A percentile compares a stretch with the other conserved stretches of the same genome.
These are phyloP conservation scores for Microbotryum saponariae DNA, from an alignment of 1,284 basidiomycete species.

Conservation along the genomic window DNA sequence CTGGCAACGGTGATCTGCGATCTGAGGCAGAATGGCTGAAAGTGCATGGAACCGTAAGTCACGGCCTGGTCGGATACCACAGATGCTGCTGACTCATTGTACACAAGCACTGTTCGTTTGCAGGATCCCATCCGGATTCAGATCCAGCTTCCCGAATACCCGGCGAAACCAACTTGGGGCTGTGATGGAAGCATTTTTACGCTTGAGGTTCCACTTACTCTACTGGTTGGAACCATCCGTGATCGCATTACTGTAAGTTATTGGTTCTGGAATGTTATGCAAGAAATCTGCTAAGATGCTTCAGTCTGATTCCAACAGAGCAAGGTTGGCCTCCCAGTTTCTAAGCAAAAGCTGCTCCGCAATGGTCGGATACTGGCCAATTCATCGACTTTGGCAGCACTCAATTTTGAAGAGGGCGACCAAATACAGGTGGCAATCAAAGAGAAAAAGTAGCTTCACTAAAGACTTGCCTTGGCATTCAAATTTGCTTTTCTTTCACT, in stretches of 20 bases:
- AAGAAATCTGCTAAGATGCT: not conserved
- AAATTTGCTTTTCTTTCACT: no score
- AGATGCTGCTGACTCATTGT: not conserved
- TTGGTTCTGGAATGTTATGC: slow-evolving; percentile 36
- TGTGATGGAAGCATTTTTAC: slow-evolving; percentile 69
- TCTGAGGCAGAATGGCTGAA: slow-evolving; percentile 75
- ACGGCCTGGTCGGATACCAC: slow-evolving; percentile 32
- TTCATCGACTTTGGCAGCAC: slow-evolving; percentile 66
- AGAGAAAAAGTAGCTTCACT: slow-evolving; percentile 55
- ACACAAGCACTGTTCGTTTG: slow-evolving; percentile 6
- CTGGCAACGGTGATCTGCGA: slow-evolving; percentile 69
- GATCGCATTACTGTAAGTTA: slow-evolving; percentile 76
- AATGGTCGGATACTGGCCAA: slow-evolving; percentile 77
- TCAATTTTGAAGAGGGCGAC: slow-evolving; percentile 86
- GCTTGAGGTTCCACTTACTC: slow-evolving; percentile 70
- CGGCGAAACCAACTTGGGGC: slow-evolving; percentile 82
- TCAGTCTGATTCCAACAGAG: slow-evolving; percentile 6
- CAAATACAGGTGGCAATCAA: slow-evolving; percentile 63
- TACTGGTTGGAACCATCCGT: slow-evolving; percentile 74
- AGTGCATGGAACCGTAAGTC: slow-evolving; percentile 60
- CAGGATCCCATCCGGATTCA: slow-evolving; percentile 73
- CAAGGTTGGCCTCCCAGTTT: slow-evolving; percentile 25
- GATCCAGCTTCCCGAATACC: slow-evolving; percentile 68
- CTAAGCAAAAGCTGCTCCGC: slow-evolving; percentile 39
- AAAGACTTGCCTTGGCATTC: no score